Conservation (phyloP, 2,329 filamentous ascomycete genomes). For the Trichoderma koningii region DNA sequence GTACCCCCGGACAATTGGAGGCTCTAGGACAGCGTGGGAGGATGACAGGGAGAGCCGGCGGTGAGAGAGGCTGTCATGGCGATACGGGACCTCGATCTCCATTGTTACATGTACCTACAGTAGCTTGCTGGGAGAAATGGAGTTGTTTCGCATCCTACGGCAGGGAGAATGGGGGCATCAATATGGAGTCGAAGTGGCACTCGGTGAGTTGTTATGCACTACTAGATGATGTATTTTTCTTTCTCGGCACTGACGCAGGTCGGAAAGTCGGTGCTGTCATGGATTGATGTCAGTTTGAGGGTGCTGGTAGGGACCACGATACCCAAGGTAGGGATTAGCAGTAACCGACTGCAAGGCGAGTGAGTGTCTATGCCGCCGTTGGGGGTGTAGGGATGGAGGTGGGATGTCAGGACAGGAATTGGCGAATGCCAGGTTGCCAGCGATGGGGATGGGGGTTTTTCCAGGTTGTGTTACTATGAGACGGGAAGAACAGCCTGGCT, state of each 20-base stretch:
- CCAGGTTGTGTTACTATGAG: conserved; percentile 11
- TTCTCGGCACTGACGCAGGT: not conserved
- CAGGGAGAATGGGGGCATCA: no score
- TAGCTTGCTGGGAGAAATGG: not conserved
- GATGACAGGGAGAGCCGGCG: conserved; percentile 26
- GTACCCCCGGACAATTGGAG: not conserved
- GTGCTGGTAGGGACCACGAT: conserved; percentile 7
- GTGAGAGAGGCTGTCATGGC: conserved; percentile 6
- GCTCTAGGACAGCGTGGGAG: not conserved
- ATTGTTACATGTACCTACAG: conserved; percentile 6
- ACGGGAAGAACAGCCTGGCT: not conserved
- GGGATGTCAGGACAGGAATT: not conserved
- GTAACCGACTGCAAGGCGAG: not conserved
- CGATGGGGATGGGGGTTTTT: not conserved
- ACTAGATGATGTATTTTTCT: no score
- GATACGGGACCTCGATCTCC: conserved; percentile 15
- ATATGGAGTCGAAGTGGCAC: not conserved
- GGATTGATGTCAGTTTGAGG: not conserved
- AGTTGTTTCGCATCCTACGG: no score
- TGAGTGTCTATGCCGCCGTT: no score
- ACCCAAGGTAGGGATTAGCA: not conserved
- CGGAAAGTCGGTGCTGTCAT: not conserved
- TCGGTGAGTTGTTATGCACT: not conserved
- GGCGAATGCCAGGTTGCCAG: conserved; percentile 6
- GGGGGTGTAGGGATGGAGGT: no score